phyloP scores from a whole-genome alignment of 352 stramenopile species.

The Globisporangium middletonii region DNA sequence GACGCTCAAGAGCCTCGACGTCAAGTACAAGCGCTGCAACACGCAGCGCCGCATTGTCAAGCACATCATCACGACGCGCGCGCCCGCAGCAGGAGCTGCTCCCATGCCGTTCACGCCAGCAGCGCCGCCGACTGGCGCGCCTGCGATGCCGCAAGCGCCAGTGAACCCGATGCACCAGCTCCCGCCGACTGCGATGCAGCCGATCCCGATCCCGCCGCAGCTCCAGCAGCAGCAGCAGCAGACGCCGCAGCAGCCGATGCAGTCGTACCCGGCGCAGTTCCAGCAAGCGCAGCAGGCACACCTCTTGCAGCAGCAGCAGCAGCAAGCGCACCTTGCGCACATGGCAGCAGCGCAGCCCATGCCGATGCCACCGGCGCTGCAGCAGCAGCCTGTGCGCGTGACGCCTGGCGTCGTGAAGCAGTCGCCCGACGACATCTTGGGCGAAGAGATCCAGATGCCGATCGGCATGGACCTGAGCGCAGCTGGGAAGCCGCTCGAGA shows the following conservation, averaged over 20 bases:
- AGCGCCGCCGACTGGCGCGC: not conserved
- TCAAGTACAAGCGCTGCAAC: slow-evolving; percentile 76
- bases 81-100: slow-evolving; percentile 9
- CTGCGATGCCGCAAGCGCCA: not conserved
- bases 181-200: slow-evolving; percentile 23
- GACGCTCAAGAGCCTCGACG: slow-evolving; percentile 68
- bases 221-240: slow-evolving; percentile 8
- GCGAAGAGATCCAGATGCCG: slow-evolving; percentile 32
- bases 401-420: slow-evolving; percentile 17
- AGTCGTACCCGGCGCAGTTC: slow-evolving; percentile 21
- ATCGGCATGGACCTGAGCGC: slow-evolving; percentile 9
- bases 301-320: not conserved
- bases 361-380: not conserved
- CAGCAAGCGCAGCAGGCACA: slow-evolving; percentile 14
- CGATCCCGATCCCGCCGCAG: slow-evolving; percentile 39
- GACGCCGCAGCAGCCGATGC: slow-evolving; percentile 2
- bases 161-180: slow-evolving; percentile 3
- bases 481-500: slow-evolving; percentile 41
- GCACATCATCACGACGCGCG: slow-evolving; percentile 54
- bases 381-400: slow-evolving; percentile 3
- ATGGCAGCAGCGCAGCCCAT: not conserved
- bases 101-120: not conserved
- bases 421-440: slow-evolving; percentile 47
- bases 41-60: slow-evolving; percentile 80
- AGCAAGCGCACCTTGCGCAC: slow-evolving; percentile 4